phyloP scores from a whole-genome alignment of 75 land plant genomes.

The Adiantum capillusveneris region DNA sequence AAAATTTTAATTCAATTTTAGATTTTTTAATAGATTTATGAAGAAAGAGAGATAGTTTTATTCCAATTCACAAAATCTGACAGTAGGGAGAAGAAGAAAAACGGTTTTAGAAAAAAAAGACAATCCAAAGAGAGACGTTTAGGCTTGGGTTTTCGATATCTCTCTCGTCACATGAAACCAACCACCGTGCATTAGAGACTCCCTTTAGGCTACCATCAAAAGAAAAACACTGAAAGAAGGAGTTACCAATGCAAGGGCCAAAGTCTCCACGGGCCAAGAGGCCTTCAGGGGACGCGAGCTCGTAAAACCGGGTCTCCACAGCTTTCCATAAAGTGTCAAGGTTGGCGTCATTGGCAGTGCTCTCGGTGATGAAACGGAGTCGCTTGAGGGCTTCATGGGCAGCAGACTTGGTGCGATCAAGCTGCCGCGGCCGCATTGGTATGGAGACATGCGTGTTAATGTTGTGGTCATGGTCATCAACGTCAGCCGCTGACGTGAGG shows the following conservation, averaged over 20 bases:
- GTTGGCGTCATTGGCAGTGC: constrained; percentile 2
- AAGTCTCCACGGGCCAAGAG: constrained; percentile 21
- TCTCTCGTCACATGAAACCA: too few species aligned
- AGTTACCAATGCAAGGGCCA: constrained; percentile 27
- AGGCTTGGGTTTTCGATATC: too few species aligned
- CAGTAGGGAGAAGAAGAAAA: too few species aligned
- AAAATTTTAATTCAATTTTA: too few species aligned
- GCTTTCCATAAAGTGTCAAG: constrained; percentile 15
- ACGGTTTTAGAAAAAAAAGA: too few species aligned
- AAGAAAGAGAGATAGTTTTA: too few species aligned
- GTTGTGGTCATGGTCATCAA: not conserved
- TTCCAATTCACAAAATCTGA: too few species aligned
- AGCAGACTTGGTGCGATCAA: constrained; percentile 16
- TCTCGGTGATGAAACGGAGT: constrained; percentile 21
- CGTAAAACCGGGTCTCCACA: constrained; percentile 22
- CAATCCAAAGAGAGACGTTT: too few species aligned
- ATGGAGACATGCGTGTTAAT: not conserved
- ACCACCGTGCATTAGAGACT: too few species aligned
- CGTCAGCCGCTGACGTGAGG: not conserved
- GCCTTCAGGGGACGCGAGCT: constrained; percentile 13
- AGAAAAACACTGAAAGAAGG: not conserved
- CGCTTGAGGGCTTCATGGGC: constrained; percentile 20
- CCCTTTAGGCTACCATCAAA: not conserved
- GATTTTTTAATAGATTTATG: too few species aligned
- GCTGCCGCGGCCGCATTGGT: not conserved